A percentile compares a stretch with the other conserved stretches of the same genome.
Conservation (phyloP, 176 grass and related monocot genomes). For the Ampelocalamus luodianensis region DNA sequence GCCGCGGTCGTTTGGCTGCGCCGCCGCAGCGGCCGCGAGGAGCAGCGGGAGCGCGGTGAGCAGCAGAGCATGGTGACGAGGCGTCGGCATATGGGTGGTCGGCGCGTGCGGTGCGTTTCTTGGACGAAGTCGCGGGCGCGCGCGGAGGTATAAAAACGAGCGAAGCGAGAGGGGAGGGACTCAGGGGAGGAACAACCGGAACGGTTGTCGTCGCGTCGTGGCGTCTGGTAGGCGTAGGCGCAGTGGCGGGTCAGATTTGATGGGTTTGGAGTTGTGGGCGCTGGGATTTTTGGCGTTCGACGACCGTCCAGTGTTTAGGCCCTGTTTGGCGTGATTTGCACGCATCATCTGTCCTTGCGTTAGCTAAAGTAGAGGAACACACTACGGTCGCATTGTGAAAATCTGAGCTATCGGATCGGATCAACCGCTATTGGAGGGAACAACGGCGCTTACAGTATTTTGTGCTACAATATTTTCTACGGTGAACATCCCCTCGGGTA, state of each 20-base stretch:
- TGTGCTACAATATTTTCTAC: no score
- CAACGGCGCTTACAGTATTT: no score
- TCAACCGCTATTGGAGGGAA: no score
- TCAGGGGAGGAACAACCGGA: not conserved
- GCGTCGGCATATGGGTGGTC: slow-evolving; percentile 5
- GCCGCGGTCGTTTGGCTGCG: slow-evolving; percentile 10
- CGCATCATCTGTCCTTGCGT: no score
- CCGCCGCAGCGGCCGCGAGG: slow-evolving; percentile 19
- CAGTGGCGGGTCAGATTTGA: slow-evolving; percentile 6
- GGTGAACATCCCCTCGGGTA: no score
- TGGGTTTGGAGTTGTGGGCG: not conserved
- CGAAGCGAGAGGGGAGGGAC: not conserved
- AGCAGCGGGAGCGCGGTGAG: slow-evolving; percentile 14
- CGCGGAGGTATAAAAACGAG: slow-evolving; percentile 13
- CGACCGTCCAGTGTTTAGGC: slow-evolving; percentile 12
- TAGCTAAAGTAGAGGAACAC: no score
- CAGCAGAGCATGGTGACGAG: slow-evolving; percentile 10
- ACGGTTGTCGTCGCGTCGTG: not conserved
- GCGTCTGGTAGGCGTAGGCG: not conserved
- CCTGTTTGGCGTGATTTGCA: no score
- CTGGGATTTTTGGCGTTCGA: not conserved
- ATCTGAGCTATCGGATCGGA: no score
- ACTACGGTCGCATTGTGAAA: no score
- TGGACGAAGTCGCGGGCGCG: slow-evolving; percentile 23
- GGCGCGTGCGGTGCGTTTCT: not conserved